Evolutionary conservation across 2,329 filamentous ascomycete species (phyloP), one percentile per base, ranked within the genome.

Genomic region (Aschersonia sp.): DNA sequence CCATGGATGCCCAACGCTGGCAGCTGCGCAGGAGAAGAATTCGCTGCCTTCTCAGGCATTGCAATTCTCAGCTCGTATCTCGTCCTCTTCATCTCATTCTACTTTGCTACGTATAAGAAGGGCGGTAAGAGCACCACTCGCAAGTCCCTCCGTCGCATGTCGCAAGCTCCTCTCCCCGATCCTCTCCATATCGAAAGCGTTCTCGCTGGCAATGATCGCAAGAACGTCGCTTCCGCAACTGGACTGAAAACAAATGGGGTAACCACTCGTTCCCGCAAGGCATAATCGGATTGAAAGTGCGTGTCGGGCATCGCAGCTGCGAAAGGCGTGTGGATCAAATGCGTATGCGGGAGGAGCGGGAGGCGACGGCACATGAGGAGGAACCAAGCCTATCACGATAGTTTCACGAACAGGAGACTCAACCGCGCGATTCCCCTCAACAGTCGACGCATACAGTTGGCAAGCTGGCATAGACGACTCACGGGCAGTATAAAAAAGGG

Each of bases 21-120:
- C 65, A 73, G 81, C 58, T 98, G 90, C 66, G 87, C 90, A 41
- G 90, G 90, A 60, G 90, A 97, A 73, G 92, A 97, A 68, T 97
- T 96, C 60, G 90, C 90, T 45, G 90, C 90, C 43, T 87, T 96
- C 61, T 77, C 89, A 51, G 90, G 90, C 57, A 94, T 96, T 58
- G 86, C 76, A 55, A 94, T 95, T 60, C 75, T 98, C 63, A 89
- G 80, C 70, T 94, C 87, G 33, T 98, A 97, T 79, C 80, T 98
- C 51, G 77, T 97, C 54, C 85, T 98, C 56, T 98, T 98, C 81
- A 95, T 98, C 71, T 90, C 85, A 46, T 98, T 98, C 82, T 98
- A 97, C 78, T 77, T 94, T 57, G 88, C 88, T 55, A 98, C 90
- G 52, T 98, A 98, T 74, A 85, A 83, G 73, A 89, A 87, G 75